A percentile compares a stretch with the other conserved stretches of the same genome.
Evolutionary conservation across 2,329 filamentous ascomycete genomes (phyloP).

Genomic region (Macrophomina pseudophaseolina): DNA sequence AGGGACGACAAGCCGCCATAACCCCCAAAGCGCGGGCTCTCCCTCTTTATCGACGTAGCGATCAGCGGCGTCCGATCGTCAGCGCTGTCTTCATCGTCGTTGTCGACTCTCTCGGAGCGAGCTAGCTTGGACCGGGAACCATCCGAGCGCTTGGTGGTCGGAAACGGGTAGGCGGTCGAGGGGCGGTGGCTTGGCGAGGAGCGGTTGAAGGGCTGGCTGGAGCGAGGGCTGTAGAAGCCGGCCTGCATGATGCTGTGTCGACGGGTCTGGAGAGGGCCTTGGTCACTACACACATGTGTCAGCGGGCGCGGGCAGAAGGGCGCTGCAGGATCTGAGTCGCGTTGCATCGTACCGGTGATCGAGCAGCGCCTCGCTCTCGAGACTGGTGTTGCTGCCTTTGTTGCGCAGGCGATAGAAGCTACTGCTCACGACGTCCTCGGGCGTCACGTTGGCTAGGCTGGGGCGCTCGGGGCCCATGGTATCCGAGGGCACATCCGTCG

Average conservation of each 20-base stretch:
- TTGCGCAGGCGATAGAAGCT: conserved; percentile 61
- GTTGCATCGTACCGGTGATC: conserved; percentile 72
- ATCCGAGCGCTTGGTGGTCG: conserved; percentile 1
- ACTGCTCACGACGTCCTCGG: conserved; percentile 43
- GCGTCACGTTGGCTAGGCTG: conserved; percentile 45
- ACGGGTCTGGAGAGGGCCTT: conserved; percentile 47
- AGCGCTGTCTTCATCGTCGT: conserved; percentile 51
- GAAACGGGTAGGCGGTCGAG: conserved; percentile 22
- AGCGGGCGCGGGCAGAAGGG: not conserved
- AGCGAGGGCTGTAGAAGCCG: conserved; percentile 36
- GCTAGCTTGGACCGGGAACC: conserved; percentile 12
- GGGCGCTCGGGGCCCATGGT: conserved; percentile 52
- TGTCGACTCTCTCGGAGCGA: conserved; percentile 52
- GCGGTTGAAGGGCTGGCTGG: conserved; percentile 33
- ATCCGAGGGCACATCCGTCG: conserved; percentile 56
- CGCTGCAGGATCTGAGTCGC: not conserved
- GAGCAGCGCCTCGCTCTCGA: conserved; percentile 85
- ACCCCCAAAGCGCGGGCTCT: conserved; percentile 39
- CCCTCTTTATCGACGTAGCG: conserved; percentile 39
- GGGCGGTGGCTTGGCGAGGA: conserved; percentile 30
- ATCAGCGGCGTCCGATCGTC: conserved; percentile 64
- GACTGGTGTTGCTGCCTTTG: conserved; percentile 79
- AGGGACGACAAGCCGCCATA: conserved; percentile 37
- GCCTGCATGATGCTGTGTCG: conserved; percentile 50
- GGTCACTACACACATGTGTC: conserved; percentile 37